phyloP scores from a whole-genome alignment of 352 stramenopile genomes.

The Phytophthora ohioensis region DNA sequence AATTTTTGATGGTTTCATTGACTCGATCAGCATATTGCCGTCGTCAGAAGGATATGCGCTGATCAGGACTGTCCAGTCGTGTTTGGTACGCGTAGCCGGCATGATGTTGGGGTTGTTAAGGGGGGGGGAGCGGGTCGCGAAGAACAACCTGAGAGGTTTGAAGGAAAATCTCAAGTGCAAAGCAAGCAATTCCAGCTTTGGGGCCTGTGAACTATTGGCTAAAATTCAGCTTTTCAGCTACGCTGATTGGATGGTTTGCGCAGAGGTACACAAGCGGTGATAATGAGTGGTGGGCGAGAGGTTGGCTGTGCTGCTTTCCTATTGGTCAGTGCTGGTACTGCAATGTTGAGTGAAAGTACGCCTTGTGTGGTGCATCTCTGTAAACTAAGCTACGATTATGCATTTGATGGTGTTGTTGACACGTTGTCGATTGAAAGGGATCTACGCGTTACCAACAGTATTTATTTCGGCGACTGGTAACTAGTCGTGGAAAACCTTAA shows the following conservation, averaged over 20 bases:
- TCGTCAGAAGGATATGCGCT: constrained; percentile 1
- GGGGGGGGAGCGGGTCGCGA: no score
- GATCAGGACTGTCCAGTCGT: constrained; percentile 1
- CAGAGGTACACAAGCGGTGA: background rate
- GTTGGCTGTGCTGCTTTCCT: no score
- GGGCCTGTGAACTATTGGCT: background rate
- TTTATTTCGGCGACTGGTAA: no score
- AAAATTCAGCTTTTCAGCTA: constrained; percentile 1
- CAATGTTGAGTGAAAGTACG: no score
- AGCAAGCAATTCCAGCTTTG: background rate
- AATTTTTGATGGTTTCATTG: constrained; percentile 16
- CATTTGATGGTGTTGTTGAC: no score
- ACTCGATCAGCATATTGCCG: constrained; percentile 7
- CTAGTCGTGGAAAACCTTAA: no score
- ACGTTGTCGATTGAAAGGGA: no score
- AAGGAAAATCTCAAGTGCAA: background rate
- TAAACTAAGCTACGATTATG: no score
- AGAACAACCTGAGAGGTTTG: background rate
- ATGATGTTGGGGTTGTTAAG: background rate
- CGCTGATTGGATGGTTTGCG: background rate
- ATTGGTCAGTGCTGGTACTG: no score
- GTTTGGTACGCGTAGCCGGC: background rate
- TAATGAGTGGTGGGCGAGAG: background rate
- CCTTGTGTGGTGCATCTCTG: no score
- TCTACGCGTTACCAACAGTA: no score